These are phyloP conservation scores for Ceratocystis papillata DNA, from an alignment of 2,329 filamentous ascomycete species.

Conservation along the genomic window DNA sequence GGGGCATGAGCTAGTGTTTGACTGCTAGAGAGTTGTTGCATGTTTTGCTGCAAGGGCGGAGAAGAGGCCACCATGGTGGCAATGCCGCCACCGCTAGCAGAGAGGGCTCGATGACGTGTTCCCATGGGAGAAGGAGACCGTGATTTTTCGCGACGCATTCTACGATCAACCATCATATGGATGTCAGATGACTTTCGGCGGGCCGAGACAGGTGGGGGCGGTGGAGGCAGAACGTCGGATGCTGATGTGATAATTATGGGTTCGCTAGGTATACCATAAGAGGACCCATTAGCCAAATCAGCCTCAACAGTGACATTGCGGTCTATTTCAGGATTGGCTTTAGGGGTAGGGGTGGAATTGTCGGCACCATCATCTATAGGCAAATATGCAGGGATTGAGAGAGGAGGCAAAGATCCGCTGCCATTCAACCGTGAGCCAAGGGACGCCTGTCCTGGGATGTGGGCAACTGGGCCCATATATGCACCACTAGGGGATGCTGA, in stretches of 20 bases:
- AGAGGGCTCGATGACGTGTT: slow-evolving; percentile 16
- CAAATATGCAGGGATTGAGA: slow-evolving; percentile 27
- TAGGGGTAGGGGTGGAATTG: slow-evolving; percentile 6
- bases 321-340: slow-evolving; percentile 3
- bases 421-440: neutral
- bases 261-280: neutral
- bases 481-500: slow-evolving; percentile 9
- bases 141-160: slow-evolving; percentile 41
- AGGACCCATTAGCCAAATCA: neutral
- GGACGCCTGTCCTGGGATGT: slow-evolving; percentile 25
- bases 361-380: neutral
- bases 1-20: slow-evolving; percentile 35
- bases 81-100: slow-evolving; percentile 35
- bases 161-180: slow-evolving; percentile 43
- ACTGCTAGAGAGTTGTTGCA: slow-evolving; percentile 27
- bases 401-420: slow-evolving; percentile 14
- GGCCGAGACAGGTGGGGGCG: slow-evolving; percentile 23
- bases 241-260: slow-evolving; percentile 5
- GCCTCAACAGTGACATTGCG: neutral
- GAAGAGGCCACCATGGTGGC: slow-evolving; percentile 33
- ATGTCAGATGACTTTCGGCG: slow-evolving; percentile 39
- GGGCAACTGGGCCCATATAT: slow-evolving; percentile 26
- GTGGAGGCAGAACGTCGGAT: slow-evolving; percentile 29
- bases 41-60: slow-evolving; percentile 25
- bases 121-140: slow-evolving; percentile 48